phyloP scores from a whole-genome alignment of 202 grass and related monocot species.

The Carex arenaria region DNA sequence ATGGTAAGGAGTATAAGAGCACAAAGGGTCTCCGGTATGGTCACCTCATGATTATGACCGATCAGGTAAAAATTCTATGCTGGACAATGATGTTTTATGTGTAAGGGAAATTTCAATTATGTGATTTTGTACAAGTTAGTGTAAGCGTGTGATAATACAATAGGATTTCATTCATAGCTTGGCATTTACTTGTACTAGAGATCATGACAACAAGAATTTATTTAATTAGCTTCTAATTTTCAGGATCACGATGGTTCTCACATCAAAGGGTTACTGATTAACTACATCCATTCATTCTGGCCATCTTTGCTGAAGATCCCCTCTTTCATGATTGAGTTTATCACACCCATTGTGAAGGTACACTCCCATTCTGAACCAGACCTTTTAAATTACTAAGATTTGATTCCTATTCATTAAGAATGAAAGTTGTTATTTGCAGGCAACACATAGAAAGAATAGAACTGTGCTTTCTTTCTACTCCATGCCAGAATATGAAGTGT shows the following conservation, averaged over 20 bases:
- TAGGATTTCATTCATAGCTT: neutral
- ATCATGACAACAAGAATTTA: neutral
- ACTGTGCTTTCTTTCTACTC: slow-evolving; percentile 46
- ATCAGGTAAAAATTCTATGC: slow-evolving; percentile 26
- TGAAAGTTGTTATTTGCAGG: slow-evolving; percentile 23
- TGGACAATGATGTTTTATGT: neutral
- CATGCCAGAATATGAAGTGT: slow-evolving; percentile 46
- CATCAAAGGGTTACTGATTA: slow-evolving; percentile 43
- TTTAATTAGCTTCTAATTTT: neutral
- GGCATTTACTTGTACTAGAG: neutral
- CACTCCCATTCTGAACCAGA: neutral
- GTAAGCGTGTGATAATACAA: neutral
- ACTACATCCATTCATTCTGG: slow-evolving; percentile 43
- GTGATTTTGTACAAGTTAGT: neutral
- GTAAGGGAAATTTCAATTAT: neutral
- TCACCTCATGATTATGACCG: slow-evolving; percentile 54
- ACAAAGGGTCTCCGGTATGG: slow-evolving; percentile 45
- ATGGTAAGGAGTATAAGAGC: slow-evolving; percentile 43
- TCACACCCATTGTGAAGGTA: slow-evolving; percentile 48
- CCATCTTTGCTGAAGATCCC: slow-evolving; percentile 42
- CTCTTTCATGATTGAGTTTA: slow-evolving; percentile 49
- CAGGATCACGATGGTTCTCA: slow-evolving; percentile 54
- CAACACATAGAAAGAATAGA: slow-evolving; percentile 41
- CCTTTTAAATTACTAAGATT: neutral
- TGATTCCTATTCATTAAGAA: neutral